Base-by-base conservation (phyloP, 2,329 filamentous ascomycete species). In the Aspergillus texensis region DNA sequence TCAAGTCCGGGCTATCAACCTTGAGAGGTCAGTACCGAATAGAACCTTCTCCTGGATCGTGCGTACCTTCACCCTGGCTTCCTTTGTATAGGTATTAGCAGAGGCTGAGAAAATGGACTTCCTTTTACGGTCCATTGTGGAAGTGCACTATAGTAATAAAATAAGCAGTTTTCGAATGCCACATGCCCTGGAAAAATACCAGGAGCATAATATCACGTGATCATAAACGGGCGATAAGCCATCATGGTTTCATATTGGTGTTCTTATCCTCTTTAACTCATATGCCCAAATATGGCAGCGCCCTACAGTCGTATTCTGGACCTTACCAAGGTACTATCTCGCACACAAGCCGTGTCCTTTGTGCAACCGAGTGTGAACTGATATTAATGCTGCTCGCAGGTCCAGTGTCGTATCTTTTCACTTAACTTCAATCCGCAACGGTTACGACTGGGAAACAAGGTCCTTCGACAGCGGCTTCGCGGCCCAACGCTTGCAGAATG, bases 401-500 rank as follows among this genome's bases (percentile, higher is more conserved):
- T 87, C 75, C 93, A 94, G 90, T 97, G 93, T 85, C 88, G 89
- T 77, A 88, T 98, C 82, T 99, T 98, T 84, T 90, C 89, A 74
- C 92, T 91, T 57, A 94, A 90, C 59, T 98, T 89, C 84, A 99
- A 99, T 80, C 95, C 95, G 30, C 85, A 92, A 61, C 84, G 89
- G 70, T 79, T 91, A 65, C 92, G 95, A 66, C 88, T 92, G 70
- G 95, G 95, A 74, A 97, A 95, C 82, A 96, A 95, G 80, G 85
- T 99, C 77, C 85, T 99, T 64, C 92, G 94, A 74, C 91, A 97
- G 78, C 89, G 94, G 74, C 84, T 98, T 67, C 88, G 87, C 74
- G 95, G 95, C n/a, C 92, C 93, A 34, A 82, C 91, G 0, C 81
- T 97, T 68, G 91, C 89, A 45, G 85, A 92, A 62, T 99, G 97